Base-by-base conservation (phyloP, 192 early-diverging fungal species). In the Umbelopsis isabellina region DNA sequence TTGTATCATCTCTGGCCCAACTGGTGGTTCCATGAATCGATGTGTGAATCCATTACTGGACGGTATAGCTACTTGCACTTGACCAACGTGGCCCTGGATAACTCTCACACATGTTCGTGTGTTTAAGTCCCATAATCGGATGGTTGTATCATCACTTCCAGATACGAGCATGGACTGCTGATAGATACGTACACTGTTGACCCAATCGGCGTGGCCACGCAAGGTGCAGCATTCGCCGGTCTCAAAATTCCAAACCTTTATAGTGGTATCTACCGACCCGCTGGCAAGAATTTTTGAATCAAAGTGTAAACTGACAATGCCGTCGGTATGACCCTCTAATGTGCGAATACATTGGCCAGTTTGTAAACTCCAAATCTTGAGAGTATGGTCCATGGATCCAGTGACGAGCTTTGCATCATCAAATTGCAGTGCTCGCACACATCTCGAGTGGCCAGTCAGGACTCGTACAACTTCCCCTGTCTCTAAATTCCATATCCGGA, bases 341-440 rank as follows among this genome's bases (percentile, higher is more conserved):
- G 90, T 91, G 27, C 92, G 90, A 65, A 97, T 90, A 71, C 93
- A 96, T 46, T 93, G 86, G 46, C 96, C 95, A 0, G 91, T 91
- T 51, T 92, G 89, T 76, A 92, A 91, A 73, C 92, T 91, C 97
- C 97, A 99, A 48, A 99, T 94, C 66, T 90, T 87, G 11, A 99
- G 83, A 0, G 96, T 97, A 9, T 89, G 80, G 71, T 99, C 97
- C 82, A 96, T 90, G 6, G 96, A 96, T 37, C 94, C 94, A 16
- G 94, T 92, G 20, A 99, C 88, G 49, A 99, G 85, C 84, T 95
- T 97, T 66, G 85, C 86, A 35, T 98, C 92, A 79, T 99, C 97
- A 77, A 98, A 96, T 67, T 99, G 94, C 4, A 98, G 80, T 0
- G 93, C 93, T 13, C 92, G 88, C 3, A 99, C 91, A 53, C 92